Percentiles rank a stretch among this genome's conserved stretches.
Evolutionary conservation across 163 green algal species (phyloP).

Genomic region (Prototheca stagnorum): DNA sequence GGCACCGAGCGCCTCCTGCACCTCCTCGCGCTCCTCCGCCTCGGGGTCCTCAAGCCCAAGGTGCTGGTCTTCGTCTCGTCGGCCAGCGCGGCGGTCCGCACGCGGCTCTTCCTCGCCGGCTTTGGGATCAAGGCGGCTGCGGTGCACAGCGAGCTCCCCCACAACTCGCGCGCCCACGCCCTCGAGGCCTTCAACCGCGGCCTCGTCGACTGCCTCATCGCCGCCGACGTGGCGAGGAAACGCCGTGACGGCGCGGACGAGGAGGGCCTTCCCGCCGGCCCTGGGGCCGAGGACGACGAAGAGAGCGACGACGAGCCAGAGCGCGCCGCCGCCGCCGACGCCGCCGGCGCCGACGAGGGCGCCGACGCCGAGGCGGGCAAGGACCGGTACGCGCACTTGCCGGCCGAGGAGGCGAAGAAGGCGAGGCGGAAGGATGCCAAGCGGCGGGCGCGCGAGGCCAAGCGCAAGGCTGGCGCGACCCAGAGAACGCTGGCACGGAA

Average conservation of each 20-base stretch:
- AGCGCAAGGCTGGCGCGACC: constrained; percentile 1
- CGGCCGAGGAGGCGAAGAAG: neutral
- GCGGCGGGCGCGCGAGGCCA: constrained; percentile 1
- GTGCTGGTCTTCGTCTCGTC: constrained; percentile 84
- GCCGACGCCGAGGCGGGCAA: neutral
- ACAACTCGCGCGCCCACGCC: constrained; percentile 72
- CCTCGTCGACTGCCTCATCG: constrained; percentile 83
- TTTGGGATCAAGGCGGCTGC: constrained; percentile 72
- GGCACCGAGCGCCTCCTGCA: constrained; percentile 52
- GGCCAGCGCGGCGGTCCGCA: constrained; percentile 46
- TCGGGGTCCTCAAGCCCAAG: constrained; percentile 62
- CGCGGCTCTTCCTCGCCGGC: constrained; percentile 80
- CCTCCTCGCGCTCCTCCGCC: constrained; percentile 62
- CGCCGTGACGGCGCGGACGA: neutral
- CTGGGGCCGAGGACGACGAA: neutral
- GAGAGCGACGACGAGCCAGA: too few species aligned
- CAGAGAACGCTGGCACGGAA: too few species aligned
- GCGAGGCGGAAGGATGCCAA: constrained; percentile 5
- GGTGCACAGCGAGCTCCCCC: constrained; percentile 72
- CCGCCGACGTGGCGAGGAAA: constrained; percentile 49
- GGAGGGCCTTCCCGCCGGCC: neutral
- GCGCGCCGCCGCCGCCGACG: neutral
- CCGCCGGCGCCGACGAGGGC: neutral
- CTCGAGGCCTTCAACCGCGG: constrained; percentile 66
- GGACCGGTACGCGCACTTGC: too few species aligned